phyloP scores from a whole-genome alignment of 331 rosid genomes.

The Acacia pycnantha region DNA sequence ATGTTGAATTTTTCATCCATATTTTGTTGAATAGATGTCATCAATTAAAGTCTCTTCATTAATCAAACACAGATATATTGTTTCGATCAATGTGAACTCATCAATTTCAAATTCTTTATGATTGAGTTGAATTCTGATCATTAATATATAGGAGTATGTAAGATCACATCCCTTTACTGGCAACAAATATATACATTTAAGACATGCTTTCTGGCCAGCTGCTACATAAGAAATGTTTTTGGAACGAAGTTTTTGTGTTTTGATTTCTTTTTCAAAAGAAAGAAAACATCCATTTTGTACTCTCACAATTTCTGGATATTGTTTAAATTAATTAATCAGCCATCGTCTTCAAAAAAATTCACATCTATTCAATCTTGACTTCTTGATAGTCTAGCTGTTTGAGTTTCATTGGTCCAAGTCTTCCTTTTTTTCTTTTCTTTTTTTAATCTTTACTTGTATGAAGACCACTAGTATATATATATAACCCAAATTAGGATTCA shows the following conservation, averaged over 20 bases:
- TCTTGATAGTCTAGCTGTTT: neutral
- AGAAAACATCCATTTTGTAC: neutral
- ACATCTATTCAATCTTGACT: neutral
- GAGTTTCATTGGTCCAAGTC: neutral
- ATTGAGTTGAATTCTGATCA: neutral
- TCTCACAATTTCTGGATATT: neutral
- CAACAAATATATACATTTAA: neutral
- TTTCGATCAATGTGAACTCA: neutral
- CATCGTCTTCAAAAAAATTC: neutral
- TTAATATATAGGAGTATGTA: neutral
- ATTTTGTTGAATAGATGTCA: neutral
- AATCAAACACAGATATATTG: neutral
- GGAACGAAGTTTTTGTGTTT: neutral
- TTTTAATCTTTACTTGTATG: neutral
- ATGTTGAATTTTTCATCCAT: neutral
- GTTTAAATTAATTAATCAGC: neutral
- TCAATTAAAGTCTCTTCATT: neutral
- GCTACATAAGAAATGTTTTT: neutral
- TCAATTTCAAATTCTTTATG: neutral
- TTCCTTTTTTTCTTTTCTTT: neutral
- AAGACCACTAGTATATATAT: neutral
- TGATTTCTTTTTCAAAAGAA: neutral
- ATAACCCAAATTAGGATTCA: neutral
- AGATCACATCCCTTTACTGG: too few relatives aligned
- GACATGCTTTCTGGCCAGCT: neutral